Percentiles rank a stretch among this genome's conserved stretches.
These are phyloP conservation scores for Suillus discolor DNA, from an alignment of 768 basidiomycete genomes.

Conservation along the genomic window DNA sequence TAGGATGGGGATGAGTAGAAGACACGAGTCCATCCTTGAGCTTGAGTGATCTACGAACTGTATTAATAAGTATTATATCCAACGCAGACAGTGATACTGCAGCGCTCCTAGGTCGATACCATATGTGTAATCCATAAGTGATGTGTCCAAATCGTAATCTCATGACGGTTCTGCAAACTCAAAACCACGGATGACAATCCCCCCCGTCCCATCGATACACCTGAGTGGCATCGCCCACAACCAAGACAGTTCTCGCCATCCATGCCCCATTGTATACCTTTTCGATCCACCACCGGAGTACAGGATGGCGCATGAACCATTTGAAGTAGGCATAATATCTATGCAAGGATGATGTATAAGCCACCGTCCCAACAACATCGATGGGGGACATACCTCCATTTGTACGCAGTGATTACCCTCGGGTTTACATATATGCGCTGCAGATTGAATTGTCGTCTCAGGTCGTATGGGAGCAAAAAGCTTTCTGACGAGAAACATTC, in stretches of 20 bases:
- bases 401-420: constrained; percentile 40
- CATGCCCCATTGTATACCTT: constrained; percentile 38
- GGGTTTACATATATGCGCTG: constrained; percentile 41
- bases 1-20: too few species aligned
- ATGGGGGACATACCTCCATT: constrained; percentile 32
- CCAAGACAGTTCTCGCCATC: constrained; percentile 38
- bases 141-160: neutral
- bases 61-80: neutral
- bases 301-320: constrained; percentile 39
- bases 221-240: constrained; percentile 35
- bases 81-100: neutral
- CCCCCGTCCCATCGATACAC: constrained; percentile 14
- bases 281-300: constrained; percentile 45
- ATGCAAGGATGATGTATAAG: neutral
- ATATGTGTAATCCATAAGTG: neutral
- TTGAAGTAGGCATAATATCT: constrained; percentile 38
- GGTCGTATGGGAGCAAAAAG: constrained; percentile 45
- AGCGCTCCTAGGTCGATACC: neutral
- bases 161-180: neutral
- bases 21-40: too few species aligned
- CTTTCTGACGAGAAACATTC: constrained; percentile 43
- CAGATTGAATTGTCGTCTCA: constrained; percentile 41
- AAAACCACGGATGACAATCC: constrained; percentile 2
- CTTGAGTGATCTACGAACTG: too few species aligned
- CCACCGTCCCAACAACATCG: neutral